Base-by-base conservation (phyloP, 306 rosid species). In the Calophaca sinica region DNA sequence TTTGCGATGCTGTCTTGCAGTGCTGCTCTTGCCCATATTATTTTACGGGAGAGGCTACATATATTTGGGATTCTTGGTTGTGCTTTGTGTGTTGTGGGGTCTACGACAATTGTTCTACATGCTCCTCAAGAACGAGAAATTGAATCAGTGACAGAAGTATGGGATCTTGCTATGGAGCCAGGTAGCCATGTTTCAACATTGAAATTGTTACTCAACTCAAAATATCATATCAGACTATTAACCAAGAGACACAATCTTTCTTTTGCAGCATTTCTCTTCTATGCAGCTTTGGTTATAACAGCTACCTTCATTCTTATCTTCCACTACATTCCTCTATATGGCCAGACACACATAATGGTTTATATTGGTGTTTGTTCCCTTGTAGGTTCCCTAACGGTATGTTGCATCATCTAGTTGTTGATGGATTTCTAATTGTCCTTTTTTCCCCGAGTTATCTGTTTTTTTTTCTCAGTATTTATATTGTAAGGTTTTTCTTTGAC, bases 91-190 rank as follows among this genome's bases (percentile, higher is more conserved):
- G 99, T 92, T 80, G 99, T 96, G 87, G 99, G 99, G 68, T 96
- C 99, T 44, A 96, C 92, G 33, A 89, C 99, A 52, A 92, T 92
- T 87, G 99, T 96, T 82, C 82, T 96, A 39, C 99, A 96, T 83
- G 99, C 99, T 64, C 99, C 98, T 76, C 98, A 87, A 84, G 98
- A 96, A 81, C 89, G 92, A 62, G 87, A 68, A 84, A 96, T 96
- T 79, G 92, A 89, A 74, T 96, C 99, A 20, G 99, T 96, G 72
- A 74, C 66, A 29, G 93, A 96, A 89, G 99, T 96, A 38, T 96
- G 99, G 99, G 93, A 83, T 85, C 96, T 96, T 88, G 99, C 99
- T 53, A 96, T 96, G 99, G 99, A 96, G 52, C 99, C 98, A 78
- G 99, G 99, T 96, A 84, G 65, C 63, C 71, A 46, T 67, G 20